These are phyloP conservation scores for Lichtheimia corymbifera DNA, from an alignment of 371 early-diverging fungal genomes.

Conservation along the genomic window DNA sequence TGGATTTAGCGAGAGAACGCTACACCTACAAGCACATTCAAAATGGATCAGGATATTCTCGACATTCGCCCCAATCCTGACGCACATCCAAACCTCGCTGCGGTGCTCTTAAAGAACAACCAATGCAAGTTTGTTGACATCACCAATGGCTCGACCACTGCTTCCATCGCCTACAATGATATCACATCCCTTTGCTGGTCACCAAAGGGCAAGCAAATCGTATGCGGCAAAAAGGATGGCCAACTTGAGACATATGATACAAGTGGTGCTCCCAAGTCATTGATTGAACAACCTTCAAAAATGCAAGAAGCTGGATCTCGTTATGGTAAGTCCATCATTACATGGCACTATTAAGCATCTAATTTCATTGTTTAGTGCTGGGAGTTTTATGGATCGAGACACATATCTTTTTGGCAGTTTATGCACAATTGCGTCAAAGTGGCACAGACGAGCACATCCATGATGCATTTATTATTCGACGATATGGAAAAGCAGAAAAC, in stretches of 20 bases:
- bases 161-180: conserved; percentile 22
- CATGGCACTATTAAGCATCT: neutral
- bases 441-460: neutral
- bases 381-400: conserved; percentile 48
- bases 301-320: conserved; percentile 27
- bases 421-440: neutral
- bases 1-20: conserved; percentile 23
- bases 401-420: conserved; percentile 24
- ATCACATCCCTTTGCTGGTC: conserved; percentile 55
- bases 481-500: conserved; percentile 15
- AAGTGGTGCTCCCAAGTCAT: conserved; percentile 29
- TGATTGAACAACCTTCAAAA: conserved; percentile 21
- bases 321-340: conserved; percentile 25
- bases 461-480: conserved; percentile 5
- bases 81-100: conserved; percentile 29
- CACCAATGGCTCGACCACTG: conserved; percentile 18
- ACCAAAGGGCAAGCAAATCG: conserved; percentile 57
- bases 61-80: conserved; percentile 50
- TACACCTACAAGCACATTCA: conserved; percentile 17
- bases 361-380: conserved; percentile 27
- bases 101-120: conserved; percentile 27
- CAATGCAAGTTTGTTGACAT: conserved; percentile 26
- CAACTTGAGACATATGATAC: conserved; percentile 35
- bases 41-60: conserved; percentile 21
- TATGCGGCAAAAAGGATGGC: conserved; percentile 45